Evolutionary conservation across 768 basidiomycete genomes (phyloP), one percentile per base, ranked within the genome.

Genomic region (Zangia roseola): DNA sequence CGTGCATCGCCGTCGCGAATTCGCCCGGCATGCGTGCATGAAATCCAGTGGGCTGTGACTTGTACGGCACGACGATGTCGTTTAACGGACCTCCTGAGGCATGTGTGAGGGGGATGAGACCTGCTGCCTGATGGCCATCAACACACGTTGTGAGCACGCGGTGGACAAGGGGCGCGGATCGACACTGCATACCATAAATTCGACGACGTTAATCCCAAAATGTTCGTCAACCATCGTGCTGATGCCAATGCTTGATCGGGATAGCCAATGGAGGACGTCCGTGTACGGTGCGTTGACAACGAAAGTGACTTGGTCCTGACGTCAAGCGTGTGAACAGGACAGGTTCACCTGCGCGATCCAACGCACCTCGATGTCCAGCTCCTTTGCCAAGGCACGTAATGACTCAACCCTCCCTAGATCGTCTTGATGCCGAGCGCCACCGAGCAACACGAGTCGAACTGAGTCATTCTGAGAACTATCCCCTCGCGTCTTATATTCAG

Each of bases 161-260:
- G 36, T 33, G 5, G 28, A 25, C 4, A n/a, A 28, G 31, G 8
- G 25, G 36, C 10, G 40, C 17, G 43, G 49, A 25, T 54, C 7
- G 19, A 40, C 41, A 49, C 55, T 19, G 66, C 80, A 55, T 41
- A 90, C 94, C 94, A 98, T 95, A 58, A 90, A 95, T 66, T 99
- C 95, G 8, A 99, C 95, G 31, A 99, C 78, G 58, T 94, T 97
- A 65, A 99, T 98, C 3, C 97, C 95, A 54, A 98, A 99, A 65
- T 99, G 95, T 67, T 99, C 95, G 61, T 98, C 94, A 0, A 93
- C 80, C 95, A 99, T 99, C 13, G 95, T 97, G 61, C 91, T 94
- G 21, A 98, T 64, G 0, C 95, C 94, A 14, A 97, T 77, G 53
- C 85, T 88, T 2, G 93, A 83, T 38, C 71, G 71, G 7, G 86